Conservation (phyloP, 2,329 filamentous ascomycete genomes). For the Purpureocillium lavendulum region DNA sequence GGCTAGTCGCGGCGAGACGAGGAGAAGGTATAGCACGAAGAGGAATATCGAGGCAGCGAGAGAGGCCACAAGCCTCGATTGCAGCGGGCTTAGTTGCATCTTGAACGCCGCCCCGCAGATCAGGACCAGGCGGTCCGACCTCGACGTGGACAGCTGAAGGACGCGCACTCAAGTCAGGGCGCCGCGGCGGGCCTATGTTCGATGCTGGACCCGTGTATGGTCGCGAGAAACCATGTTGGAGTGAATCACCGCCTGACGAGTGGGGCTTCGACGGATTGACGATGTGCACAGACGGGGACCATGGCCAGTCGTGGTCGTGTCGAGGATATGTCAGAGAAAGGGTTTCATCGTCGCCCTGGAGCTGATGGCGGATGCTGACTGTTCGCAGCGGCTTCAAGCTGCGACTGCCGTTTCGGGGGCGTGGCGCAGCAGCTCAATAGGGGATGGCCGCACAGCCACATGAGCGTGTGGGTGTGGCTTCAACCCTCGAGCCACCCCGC, state of each 20-base stretch:
- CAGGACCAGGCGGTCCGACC: too few relatives aligned
- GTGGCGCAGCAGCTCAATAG: not conserved
- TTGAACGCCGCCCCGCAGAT: conserved; percentile 30
- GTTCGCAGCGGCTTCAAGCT: not conserved
- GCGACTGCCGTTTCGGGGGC: not conserved
- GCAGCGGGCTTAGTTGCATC: conserved; percentile 59
- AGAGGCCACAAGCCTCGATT: conserved; percentile 64
- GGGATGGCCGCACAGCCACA: not conserved
- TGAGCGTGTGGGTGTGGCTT: too few relatives aligned
- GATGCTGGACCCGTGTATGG: conserved; percentile 1
- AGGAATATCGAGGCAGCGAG: conserved; percentile 52
- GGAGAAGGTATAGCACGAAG: conserved; percentile 50
- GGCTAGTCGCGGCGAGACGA: conserved; percentile 51
- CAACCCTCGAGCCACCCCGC: too few relatives aligned
- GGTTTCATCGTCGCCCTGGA: not conserved
- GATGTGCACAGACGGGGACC: not conserved
- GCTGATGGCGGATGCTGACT: not conserved
- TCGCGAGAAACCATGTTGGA: conserved; percentile 8
- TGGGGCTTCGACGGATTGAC: not conserved
- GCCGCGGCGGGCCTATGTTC: conserved; percentile 2
- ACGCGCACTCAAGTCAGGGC: not conserved
- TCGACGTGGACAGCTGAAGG: not conserved
- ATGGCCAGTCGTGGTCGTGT: not conserved
- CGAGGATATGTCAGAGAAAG: not conserved
- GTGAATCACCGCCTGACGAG: not conserved